Conservation (phyloP, 1,284 basidiomycete genomes). For the Cutaneotrichosporon cavernicola region DNA sequence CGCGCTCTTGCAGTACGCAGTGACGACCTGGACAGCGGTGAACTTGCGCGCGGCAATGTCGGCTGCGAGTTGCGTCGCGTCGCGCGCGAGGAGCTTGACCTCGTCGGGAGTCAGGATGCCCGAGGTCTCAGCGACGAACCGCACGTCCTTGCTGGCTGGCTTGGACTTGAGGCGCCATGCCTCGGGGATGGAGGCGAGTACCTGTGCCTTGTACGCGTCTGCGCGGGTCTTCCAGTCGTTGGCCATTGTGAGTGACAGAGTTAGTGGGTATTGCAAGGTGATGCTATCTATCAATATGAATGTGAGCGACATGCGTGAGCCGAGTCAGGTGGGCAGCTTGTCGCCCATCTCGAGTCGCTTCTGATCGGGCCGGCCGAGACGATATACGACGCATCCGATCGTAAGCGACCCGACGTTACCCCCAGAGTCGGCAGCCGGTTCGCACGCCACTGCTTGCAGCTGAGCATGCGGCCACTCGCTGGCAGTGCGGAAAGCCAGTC, state of each 20-base stretch:
- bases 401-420: not conserved
- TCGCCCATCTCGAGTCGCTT: not conserved
- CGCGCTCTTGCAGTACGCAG: slow-evolving; percentile 34
- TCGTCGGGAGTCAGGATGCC: slow-evolving; percentile 31
- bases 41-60: slow-evolving; percentile 37
- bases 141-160: slow-evolving; percentile 14
- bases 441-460: no score
- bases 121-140: slow-evolving; percentile 20
- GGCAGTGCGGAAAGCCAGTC: no score
- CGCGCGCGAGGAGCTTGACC: slow-evolving; percentile 36
- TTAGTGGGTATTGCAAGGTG: not conserved
- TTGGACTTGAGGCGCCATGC: slow-evolving; percentile 21
- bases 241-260: slow-evolving; percentile 11
- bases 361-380: not conserved
- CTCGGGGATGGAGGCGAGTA: slow-evolving; percentile 19
- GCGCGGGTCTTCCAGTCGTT: slow-evolving; percentile 21
- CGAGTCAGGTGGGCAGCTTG: not conserved
- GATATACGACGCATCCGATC: not conserved
- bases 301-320: not conserved
- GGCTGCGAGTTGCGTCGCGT: slow-evolving; percentile 43
- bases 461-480: no score
- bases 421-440: no score
- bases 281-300: not conserved
- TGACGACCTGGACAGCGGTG: slow-evolving; percentile 35
- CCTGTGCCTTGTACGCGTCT: slow-evolving; percentile 14